phyloP scores from a whole-genome alignment of 2,329 filamentous ascomycete species.

The Monilinia aucupariae region DNA sequence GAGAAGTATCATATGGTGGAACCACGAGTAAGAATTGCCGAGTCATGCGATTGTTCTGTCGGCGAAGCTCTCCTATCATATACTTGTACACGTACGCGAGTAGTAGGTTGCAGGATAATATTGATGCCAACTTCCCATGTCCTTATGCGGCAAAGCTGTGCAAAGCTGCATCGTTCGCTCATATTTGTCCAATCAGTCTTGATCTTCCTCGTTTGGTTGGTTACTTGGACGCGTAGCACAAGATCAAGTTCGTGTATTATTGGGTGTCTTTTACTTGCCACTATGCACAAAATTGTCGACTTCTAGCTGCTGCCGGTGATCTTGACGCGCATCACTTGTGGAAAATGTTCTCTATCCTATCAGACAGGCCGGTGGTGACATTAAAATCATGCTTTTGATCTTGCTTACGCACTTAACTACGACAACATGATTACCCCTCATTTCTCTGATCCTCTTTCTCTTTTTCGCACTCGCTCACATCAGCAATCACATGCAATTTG shows the following conservation, averaged over 20 bases:
- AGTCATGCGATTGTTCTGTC: too few relatives aligned
- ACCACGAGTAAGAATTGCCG: too few relatives aligned
- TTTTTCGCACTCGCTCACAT: background rate
- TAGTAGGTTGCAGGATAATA: too few relatives aligned
- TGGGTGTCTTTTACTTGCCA: background rate
- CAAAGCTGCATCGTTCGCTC: background rate
- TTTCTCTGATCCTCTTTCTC: background rate
- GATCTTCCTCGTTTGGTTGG: background rate
- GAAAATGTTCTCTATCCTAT: background rate
- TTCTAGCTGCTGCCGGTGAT: background rate
- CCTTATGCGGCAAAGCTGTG: background rate
- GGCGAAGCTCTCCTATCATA: too few relatives aligned
- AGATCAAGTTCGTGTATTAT: background rate
- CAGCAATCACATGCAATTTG: background rate
- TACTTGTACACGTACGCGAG: too few relatives aligned
- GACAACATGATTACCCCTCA: background rate
- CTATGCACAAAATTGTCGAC: background rate
- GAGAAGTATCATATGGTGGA: too few relatives aligned
- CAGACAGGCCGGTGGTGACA: background rate
- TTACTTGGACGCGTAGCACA: background rate
- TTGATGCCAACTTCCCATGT: background rate
- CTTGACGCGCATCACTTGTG: background rate
- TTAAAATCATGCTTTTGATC: background rate
- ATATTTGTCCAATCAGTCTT: background rate
- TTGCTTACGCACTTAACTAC: background rate